Base-by-base conservation (phyloP, 2,329 filamentous ascomycete species). In the Dactylellina cionopaga region DNA sequence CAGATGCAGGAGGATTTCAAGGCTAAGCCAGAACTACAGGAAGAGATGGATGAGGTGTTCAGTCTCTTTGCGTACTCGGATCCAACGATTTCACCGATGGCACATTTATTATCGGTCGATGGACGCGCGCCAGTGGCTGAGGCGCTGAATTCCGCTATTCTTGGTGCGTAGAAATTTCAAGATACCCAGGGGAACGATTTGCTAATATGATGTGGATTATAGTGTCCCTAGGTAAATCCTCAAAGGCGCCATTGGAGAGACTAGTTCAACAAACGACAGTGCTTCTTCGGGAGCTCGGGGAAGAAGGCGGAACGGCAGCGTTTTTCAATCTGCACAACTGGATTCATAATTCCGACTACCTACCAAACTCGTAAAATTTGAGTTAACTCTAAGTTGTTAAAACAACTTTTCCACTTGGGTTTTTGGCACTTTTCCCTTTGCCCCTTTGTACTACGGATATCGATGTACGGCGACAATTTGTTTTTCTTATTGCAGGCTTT, bases 181-280 rank as follows among this genome's bases (percentile, higher is more conserved):
- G 24, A 2, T 44, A 47, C 3, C 2, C 5, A 11, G 13, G 69
- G 24, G 11, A 10, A 22, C 9, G 37, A 39, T 1, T 43, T 46
- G 54, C 49, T 56, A 43, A 68, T 22, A 19, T 29, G 22, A n/a
- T 15, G n/a, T 24, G 15, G 19, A 33, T 44, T 17, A 55, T 77
- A 97, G 94, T 92, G 41, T 96, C 92, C 0, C 84, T 97, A 1
- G 95, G 95, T 52, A 96, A 96, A 81, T 94, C 92, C 0, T 92
- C 92, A 2, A 88, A 89, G 3, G 91, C 95, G 1, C 91, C 92
- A 0, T 81, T 99, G 27, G 94, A 98, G 80, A 89, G 88, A 71
- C 80, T 97, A 4, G 92, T 91, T 78, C 90, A 93, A 71, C 92
- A 97, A 81, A 96, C 92, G 0, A 90, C 89, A 75, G 91, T 92